Percentiles rank a stretch among this genome's conserved stretches.
Evolutionary conservation across 805 yeast genomes (phyloP).

Genomic region (Saturnispora sekii): DNA sequence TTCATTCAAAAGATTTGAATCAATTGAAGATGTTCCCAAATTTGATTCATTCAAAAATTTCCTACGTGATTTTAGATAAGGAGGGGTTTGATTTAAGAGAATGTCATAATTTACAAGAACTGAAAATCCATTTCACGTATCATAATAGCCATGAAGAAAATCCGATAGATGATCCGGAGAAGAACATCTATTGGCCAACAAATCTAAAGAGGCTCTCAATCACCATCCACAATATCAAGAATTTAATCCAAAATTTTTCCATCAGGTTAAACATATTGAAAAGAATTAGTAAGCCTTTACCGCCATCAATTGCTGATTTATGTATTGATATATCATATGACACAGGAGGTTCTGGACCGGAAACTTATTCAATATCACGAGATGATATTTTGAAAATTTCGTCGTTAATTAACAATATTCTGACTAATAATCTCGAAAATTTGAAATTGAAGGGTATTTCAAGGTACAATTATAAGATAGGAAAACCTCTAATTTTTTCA

Average conservation of each 20-base stretch:
- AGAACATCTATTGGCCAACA: constrained; percentile 21
- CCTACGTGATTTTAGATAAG: constrained; percentile 22
- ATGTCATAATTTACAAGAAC: constrained; percentile 21
- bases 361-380: constrained; percentile 20
- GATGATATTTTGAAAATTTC: constrained; percentile 24
- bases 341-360: constrained; percentile 26
- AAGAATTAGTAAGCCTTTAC: constrained; percentile 22
- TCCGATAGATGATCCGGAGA: neutral
- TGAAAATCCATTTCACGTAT: constrained; percentile 25
- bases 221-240: constrained; percentile 24
- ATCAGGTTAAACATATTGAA: constrained; percentile 21
- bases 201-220: constrained; percentile 22
- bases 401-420: constrained; percentile 18
- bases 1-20: constrained; percentile 20
- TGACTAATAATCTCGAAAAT: constrained; percentile 21
- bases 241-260: constrained; percentile 21
- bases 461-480: constrained; percentile 23
- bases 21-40: constrained; percentile 22
- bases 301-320: constrained; percentile 21
- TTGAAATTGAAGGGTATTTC: constrained; percentile 25
- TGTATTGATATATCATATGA: constrained; percentile 26
- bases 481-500: constrained; percentile 23
- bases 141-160: constrained; percentile 13
- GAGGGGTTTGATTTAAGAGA: constrained; percentile 23
- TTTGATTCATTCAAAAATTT: constrained; percentile 22